phyloP scores from a whole-genome alignment of 805 yeast species.

The Spathaspora gorwiae region DNA sequence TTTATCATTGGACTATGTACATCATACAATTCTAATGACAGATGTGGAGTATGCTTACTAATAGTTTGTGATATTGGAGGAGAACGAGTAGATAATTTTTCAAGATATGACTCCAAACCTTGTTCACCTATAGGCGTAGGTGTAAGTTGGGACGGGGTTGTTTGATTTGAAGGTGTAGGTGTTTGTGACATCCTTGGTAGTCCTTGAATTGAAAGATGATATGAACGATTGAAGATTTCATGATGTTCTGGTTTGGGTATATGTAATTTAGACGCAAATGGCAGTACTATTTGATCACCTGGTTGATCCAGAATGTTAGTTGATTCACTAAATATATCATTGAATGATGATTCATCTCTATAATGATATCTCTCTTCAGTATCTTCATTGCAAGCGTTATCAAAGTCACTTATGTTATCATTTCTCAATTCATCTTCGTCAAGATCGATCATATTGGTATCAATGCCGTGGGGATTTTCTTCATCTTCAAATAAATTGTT shows the following conservation, averaged over 20 bases:
- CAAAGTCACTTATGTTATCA: not conserved
- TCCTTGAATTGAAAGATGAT: slow-evolving; percentile 25
- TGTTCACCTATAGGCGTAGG: no score
- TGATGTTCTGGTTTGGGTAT: not conserved
- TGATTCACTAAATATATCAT: not conserved
- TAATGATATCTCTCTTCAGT: not conserved
- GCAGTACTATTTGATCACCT: not conserved
- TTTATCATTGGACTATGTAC: slow-evolving; percentile 28
- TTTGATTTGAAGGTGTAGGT: not conserved
- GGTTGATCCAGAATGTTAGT: not conserved
- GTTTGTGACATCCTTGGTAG: no score
- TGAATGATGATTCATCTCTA: not conserved
- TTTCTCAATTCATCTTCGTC: not conserved
- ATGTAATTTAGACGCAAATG: not conserved
- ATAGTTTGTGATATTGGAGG: not conserved
- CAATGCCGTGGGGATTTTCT: not conserved
- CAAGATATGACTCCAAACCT: not conserved
- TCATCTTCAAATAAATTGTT: slow-evolving; percentile 13
- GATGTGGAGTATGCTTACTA: not conserved
- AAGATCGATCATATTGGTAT: not conserved
- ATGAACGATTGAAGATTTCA: slow-evolving; percentile 19
- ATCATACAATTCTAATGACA: slow-evolving; percentile 18
- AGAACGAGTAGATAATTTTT: not conserved
- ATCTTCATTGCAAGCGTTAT: not conserved
- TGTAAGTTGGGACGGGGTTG: not conserved